Evolutionary conservation across 2,329 filamentous ascomycete species (phyloP), one percentile per base, ranked within the genome.

Genomic region (Tetracladium maxilliforme): DNA sequence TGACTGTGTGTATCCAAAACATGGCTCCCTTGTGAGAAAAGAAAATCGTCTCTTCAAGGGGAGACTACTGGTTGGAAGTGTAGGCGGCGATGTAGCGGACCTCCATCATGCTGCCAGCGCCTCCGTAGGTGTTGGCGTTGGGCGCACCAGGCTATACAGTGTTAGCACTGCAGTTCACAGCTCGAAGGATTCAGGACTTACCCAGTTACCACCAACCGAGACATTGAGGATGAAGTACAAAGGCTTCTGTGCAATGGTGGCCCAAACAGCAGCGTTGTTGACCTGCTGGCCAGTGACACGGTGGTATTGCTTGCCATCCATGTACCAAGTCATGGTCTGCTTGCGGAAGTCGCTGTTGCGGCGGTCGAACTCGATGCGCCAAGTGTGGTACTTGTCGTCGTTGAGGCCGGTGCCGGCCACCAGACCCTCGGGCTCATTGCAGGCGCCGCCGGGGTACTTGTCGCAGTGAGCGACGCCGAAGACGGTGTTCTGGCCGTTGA

Each of bases 171-270:
- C n/a, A n/a, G n/a, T n/a, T n/a, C n/a, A n/a, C n/a, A n/a, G n/a
- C n/a, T n/a, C n/a, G n/a, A n/a, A n/a, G n/a, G n/a, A n/a, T n/a
- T n/a, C n/a, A n/a, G n/a, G n/a, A n/a, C n/a, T n/a, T n/a, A n/a
- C n/a, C n/a, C n/a, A n/a, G n/a, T n/a, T n/a, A n/a, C 30, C 30
- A 20, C 30, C 30, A 14, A 32, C 27, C 14, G 30, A 27, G 11
- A 32, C 24, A 21, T 32, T 32, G 14, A 32, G 13, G 10, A 32
- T 23, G 10, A 30, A 14, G 18, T 26, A 32, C 16, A 30, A 22
- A n/a, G 27, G 27, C n/a, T 22, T 16, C 6, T 30, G 27, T 4
- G 27, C 23, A 18, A 32, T 17, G 4, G 27, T 16, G 4, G 9
- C 20, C 30, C 30, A 32, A 14, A 23, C 15, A 5, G 22, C 17